phyloP scores from a whole-genome alignment of 2,329 filamentous ascomycete genomes.

The Aureobasidium mangrovei region DNA sequence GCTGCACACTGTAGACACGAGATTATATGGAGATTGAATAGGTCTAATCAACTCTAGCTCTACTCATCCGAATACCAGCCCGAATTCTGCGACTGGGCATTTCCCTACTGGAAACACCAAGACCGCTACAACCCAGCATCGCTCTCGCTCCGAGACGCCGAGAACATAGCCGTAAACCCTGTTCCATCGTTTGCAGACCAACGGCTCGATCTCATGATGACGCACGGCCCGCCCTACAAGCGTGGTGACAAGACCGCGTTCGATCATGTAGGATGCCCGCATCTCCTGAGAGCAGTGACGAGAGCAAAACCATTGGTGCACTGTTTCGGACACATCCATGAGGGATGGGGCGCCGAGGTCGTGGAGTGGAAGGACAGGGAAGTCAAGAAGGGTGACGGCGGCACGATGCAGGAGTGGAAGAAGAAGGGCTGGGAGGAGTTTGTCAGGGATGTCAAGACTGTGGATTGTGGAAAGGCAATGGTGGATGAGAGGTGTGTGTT shows the following conservation, averaged over 20 bases:
- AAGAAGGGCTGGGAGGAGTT: conserved; percentile 19
- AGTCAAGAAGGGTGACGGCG: conserved; percentile 31
- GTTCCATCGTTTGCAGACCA: conserved; percentile 21
- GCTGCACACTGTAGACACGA: no score
- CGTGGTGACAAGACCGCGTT: conserved; percentile 39
- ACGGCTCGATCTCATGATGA: conserved; percentile 48
- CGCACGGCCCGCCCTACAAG: conserved; percentile 49
- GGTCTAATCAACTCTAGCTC: conserved; percentile 23
- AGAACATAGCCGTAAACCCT: conserved; percentile 28
- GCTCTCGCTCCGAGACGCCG: conserved; percentile 22
- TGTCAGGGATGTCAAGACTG: conserved; percentile 14
- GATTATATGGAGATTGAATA: not conserved
- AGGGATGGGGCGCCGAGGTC: conserved; percentile 40
- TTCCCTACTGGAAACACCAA: conserved; percentile 41
- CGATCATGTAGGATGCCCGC: conserved; percentile 45
- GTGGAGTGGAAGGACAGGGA: conserved; percentile 37
- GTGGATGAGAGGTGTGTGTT: conserved; percentile 26
- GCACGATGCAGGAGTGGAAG: conserved; percentile 28
- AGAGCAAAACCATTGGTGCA: conserved; percentile 47
- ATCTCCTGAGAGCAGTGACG: conserved; percentile 43
- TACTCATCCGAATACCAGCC: conserved; percentile 49
- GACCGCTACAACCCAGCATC: conserved; percentile 44
- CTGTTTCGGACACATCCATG: conserved; percentile 56
- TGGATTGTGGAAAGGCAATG: conserved; percentile 19
- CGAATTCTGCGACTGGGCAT: conserved; percentile 49